Conservation (phyloP, 805 yeast species). For the Metschnikowia lachancei region DNA sequence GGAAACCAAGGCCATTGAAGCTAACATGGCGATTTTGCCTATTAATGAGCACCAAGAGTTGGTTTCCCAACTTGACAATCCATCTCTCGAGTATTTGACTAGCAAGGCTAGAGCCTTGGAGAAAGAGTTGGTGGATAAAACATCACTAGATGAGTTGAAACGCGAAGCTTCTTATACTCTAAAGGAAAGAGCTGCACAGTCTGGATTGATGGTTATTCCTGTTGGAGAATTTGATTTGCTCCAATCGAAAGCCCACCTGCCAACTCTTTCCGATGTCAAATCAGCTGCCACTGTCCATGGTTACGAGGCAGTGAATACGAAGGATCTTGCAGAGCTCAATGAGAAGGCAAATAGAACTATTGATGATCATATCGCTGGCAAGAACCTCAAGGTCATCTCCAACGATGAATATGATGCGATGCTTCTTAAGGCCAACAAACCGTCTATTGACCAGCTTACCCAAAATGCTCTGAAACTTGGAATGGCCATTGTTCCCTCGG, state of each 20-base stretch:
- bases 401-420: slow-evolving; percentile 25
- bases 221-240: slow-evolving; percentile 15
- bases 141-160: slow-evolving; percentile 16
- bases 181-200: slow-evolving; percentile 21
- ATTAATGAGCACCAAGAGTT: slow-evolving; percentile 6
- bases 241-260: slow-evolving; percentile 11
- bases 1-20: slow-evolving; percentile 12
- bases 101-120: slow-evolving; percentile 6
- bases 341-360: slow-evolving; percentile 14
- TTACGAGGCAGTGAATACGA: slow-evolving; percentile 6
- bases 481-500: slow-evolving; percentile 25
- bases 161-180: slow-evolving; percentile 13
- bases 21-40: slow-evolving; percentile 12
- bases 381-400: slow-evolving; percentile 10
- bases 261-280: slow-evolving; percentile 9
- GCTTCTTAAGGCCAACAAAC: slow-evolving; percentile 20
- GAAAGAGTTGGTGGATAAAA: slow-evolving; percentile 12
- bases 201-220: slow-evolving; percentile 15
- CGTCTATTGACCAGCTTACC: slow-evolving; percentile 27
- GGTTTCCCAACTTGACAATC: not conserved
- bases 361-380: slow-evolving; percentile 16
- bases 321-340: slow-evolving; percentile 8
- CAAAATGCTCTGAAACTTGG: slow-evolving; percentile 30
- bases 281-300: slow-evolving; percentile 13
- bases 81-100: slow-evolving; percentile 7